Evolutionary conservation across 768 basidiomycete species (phyloP).

Genomic region (Astraeus odoratus): DNA sequence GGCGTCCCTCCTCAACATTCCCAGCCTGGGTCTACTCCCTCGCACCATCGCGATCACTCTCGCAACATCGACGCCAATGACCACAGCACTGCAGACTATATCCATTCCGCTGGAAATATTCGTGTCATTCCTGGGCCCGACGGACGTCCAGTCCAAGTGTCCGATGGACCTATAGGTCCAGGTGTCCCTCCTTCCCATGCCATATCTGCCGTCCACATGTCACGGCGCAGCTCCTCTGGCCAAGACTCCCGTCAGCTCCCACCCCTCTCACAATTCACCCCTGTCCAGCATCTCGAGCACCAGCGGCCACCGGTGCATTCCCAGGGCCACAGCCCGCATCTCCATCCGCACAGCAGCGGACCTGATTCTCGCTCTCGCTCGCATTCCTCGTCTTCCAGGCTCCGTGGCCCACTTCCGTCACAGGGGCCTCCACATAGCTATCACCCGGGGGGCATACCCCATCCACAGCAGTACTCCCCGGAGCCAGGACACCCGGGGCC

Average conservation of each 20-base stretch:
- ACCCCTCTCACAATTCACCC: conserved; percentile 40
- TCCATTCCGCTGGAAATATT: conserved; percentile 40
- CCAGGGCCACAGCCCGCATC: conserved; percentile 33
- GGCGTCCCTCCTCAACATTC: conserved; percentile 30
- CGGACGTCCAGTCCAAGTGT: conserved; percentile 40
- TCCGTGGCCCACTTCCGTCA: conserved; percentile 37
- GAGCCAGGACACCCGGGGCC: conserved; percentile 39
- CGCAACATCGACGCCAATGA: conserved; percentile 43
- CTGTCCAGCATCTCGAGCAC: conserved; percentile 34
- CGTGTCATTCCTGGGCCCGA: conserved; percentile 43
- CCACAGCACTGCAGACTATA: conserved; percentile 42
- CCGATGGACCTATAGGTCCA: conserved; percentile 45
- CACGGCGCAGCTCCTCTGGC: conserved; percentile 33
- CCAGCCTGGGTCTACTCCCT: conserved; percentile 14
- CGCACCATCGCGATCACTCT: conserved; percentile 28
- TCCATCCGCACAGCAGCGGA: conserved; percentile 35
- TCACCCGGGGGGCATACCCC: conserved; percentile 32
- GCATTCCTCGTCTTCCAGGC: conserved; percentile 41
- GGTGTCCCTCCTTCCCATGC: conserved; percentile 32
- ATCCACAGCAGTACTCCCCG: conserved; percentile 39
- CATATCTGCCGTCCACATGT: conserved; percentile 33
- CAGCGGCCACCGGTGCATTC: conserved; percentile 30
- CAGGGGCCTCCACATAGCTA: conserved; percentile 25
- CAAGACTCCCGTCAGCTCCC: conserved; percentile 46
- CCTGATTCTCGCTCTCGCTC: conserved; percentile 43